Evolutionary conservation across 2,329 filamentous ascomycete species (phyloP).

Genomic region (Pyrenochaeta sp.): DNA sequence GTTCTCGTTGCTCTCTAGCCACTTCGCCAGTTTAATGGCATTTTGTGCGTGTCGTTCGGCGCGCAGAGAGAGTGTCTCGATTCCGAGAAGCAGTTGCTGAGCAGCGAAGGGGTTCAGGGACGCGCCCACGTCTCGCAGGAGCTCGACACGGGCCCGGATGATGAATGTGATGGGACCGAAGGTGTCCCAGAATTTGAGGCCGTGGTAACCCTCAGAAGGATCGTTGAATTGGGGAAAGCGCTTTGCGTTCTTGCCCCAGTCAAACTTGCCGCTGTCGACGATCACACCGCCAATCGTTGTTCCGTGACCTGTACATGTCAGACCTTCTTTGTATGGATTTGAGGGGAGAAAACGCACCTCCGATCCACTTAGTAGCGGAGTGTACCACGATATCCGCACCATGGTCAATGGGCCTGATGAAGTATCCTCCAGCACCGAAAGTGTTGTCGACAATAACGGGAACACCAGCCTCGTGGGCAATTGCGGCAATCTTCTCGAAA

Average conservation of each 20-base stretch:
- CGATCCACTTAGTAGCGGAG: constrained; percentile 97
- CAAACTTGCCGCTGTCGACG: constrained; percentile 88
- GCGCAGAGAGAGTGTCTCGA: constrained; percentile 89
- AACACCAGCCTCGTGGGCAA: constrained; percentile 73
- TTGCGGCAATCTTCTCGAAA: constrained; percentile 83
- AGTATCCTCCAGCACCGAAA: constrained; percentile 92
- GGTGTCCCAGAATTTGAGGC: constrained; percentile 92
- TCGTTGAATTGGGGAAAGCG: constrained; percentile 95
- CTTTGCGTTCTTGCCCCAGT: constrained; percentile 84
- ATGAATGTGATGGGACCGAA: constrained; percentile 85
- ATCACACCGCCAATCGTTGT: constrained; percentile 90
- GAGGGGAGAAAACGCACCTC: constrained; percentile 59
- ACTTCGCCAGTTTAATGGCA: constrained; percentile 78
- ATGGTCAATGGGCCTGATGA: constrained; percentile 83
- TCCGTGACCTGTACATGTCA: constrained; percentile 65
- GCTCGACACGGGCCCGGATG: constrained; percentile 86
- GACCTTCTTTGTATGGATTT: neutral
- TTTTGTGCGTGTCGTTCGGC: constrained; percentile 88
- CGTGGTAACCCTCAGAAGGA: constrained; percentile 88
- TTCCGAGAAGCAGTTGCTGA: constrained; percentile 86
- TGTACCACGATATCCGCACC: constrained; percentile 94
- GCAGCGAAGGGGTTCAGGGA: constrained; percentile 89
- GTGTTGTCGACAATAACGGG: constrained; percentile 82
- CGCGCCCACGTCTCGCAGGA: constrained; percentile 85
- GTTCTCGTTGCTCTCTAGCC: constrained; percentile 82